Evolutionary conservation across 2,329 filamentous ascomycete species (phyloP).

Genomic region (Penicillium sp.): DNA sequence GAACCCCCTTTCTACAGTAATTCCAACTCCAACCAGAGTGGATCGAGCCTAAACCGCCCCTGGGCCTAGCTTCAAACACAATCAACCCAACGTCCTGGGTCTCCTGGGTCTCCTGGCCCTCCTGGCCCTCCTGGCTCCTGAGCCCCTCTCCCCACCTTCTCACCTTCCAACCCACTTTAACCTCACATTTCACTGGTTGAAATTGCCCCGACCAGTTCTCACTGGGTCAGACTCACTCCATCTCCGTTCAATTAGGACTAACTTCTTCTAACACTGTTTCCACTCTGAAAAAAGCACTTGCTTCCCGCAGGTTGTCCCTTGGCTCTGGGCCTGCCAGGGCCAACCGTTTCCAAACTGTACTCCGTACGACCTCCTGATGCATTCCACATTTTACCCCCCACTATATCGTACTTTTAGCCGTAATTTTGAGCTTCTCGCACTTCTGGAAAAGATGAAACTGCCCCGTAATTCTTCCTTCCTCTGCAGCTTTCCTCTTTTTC

Average conservation of each 20-base stretch:
- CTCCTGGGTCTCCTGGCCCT: not conserved
- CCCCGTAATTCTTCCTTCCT: constrained; percentile 15
- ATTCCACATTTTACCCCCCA: constrained; percentile 4
- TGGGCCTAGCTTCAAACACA: constrained; percentile 24
- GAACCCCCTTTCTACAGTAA: not conserved
- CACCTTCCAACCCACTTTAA: not conserved
- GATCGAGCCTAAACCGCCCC: constrained; percentile 15
- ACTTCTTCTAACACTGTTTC: constrained; percentile 9
- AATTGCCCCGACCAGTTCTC: not conserved
- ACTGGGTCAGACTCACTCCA: no score
- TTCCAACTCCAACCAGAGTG: not conserved
- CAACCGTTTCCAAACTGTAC: constrained; percentile 15
- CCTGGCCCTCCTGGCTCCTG: not conserved
- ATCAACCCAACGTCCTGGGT: constrained; percentile 16
- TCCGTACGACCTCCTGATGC: not conserved
- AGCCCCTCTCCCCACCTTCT: not conserved
- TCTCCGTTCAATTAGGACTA: not conserved
- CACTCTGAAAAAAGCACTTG: constrained; percentile 16
- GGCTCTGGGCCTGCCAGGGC: constrained; percentile 22
- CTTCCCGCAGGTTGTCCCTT: constrained; percentile 19
- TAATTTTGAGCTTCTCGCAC: constrained; percentile 17
- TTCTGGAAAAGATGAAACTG: constrained; percentile 24
- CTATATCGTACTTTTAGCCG: constrained; percentile 12
- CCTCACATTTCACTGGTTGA: constrained; percentile 3
- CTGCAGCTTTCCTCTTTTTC: constrained; percentile 31